phyloP scores from a whole-genome alignment of 208 protist genomes.

The Acanthamoeba sp. region DNA sequence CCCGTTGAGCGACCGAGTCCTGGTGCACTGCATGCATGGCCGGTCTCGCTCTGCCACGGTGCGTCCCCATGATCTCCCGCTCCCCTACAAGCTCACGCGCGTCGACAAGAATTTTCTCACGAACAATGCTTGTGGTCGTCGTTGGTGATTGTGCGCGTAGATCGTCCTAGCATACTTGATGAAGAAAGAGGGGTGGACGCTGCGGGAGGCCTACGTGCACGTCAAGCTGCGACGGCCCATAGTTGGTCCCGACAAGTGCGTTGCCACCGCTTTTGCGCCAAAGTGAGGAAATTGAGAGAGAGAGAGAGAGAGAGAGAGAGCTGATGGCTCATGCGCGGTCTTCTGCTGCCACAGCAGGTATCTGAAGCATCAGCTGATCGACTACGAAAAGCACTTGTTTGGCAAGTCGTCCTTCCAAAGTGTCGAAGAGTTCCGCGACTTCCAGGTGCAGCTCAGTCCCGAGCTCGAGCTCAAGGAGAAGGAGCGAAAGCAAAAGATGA shows the following conservation, averaged over 20 bases:
- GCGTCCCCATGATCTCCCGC: too few species aligned
- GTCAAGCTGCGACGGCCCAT: conserved; percentile 65
- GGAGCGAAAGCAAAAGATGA: conserved; percentile 15
- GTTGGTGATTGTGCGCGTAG: background rate
- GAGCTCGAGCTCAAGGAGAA: background rate
- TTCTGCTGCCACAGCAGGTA: background rate
- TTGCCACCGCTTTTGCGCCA: background rate
- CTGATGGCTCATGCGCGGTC: background rate
- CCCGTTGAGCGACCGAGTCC: background rate
- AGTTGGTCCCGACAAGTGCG: conserved; percentile 49
- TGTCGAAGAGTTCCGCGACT: conserved; percentile 42
- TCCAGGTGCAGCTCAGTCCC: background rate
- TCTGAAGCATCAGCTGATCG: conserved; percentile 54
- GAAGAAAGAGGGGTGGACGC: conserved; percentile 24
- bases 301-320: too few species aligned
- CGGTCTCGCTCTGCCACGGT: conserved; percentile 33
- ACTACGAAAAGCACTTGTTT: conserved; percentile 49
- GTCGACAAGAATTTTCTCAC: background rate
- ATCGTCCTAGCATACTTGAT: conserved; percentile 36
- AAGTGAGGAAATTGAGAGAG: too few species aligned
- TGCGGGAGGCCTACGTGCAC: conserved; percentile 25
- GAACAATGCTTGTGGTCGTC: too few species aligned
- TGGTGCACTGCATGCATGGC: conserved; percentile 68
- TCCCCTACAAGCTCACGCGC: background rate
- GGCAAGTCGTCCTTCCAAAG: conserved; percentile 20